Percentiles rank a stretch among this genome's conserved stretches.
phyloP scores from a whole-genome alignment of 176 grass and related monocot species.

The Chrysopogon serrulatus region DNA sequence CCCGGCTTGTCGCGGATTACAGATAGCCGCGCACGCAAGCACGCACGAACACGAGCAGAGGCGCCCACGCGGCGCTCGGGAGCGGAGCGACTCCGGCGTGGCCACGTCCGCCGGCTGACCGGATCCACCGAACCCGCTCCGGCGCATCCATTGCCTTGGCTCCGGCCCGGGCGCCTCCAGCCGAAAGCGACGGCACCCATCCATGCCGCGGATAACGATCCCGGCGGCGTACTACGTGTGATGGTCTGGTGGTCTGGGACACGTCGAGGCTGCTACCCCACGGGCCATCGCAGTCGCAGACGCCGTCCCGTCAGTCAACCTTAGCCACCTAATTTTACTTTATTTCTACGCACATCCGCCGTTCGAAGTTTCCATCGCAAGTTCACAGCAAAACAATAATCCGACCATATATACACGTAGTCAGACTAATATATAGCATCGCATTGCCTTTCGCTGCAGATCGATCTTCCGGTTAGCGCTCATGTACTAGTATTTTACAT shows the following conservation, averaged over 20 bases:
- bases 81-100: background rate
- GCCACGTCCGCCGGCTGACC: conserved; percentile 17
- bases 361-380: background rate
- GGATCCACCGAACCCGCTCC: background rate
- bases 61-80: background rate
- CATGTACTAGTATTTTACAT: background rate
- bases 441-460: background rate
- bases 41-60: too few relatives aligned
- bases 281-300: background rate
- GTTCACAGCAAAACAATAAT: background rate
- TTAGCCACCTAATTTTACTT: background rate
- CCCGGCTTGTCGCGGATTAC: background rate
- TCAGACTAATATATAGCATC: too few relatives aligned
- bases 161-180: background rate
- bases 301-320: background rate
- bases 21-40: background rate
- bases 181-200: conserved; percentile 4
- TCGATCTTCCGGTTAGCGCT: too few relatives aligned
- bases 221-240: background rate
- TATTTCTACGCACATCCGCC: background rate
- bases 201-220: conserved; percentile 26
- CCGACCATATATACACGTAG: background rate
- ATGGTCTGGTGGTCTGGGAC: background rate
- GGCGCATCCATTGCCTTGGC: background rate
- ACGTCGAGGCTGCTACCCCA: background rate